Evolutionary conservation across 1,139 yeast species (phyloP), one percentile per base, ranked within the genome.

Genomic region (Yamadazyma sp.): DNA sequence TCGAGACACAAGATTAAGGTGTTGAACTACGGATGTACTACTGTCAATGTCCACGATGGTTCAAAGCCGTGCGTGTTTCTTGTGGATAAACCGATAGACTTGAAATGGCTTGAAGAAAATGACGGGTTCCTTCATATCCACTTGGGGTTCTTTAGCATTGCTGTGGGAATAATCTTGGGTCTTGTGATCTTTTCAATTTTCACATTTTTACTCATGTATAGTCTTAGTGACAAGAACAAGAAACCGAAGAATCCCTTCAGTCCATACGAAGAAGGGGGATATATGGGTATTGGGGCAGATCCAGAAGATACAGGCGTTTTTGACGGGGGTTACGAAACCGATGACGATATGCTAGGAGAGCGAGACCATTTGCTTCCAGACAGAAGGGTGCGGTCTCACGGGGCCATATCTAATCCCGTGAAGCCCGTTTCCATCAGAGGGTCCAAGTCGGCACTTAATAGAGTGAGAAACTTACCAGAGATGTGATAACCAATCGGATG

Each of bases 1-100:
- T 56, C 61, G 22, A 84, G 81, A 35, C 83, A 78, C 48, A 88
- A 83, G 48, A 85, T 86, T 0, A 67, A 82, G 37, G 64, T 89
- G 7, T 45, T 84, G 16, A 72, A 78, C 21, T 78, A 76, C 50
- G 97, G 96, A 1, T 81, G 90, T 50, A 72, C 89, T 0, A 67
- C 54, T 1, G 44, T 78, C 8, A 55, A 62, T 14, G 41, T 45
- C 6, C 46, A 53, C 13, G 53, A 60, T 24, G 12, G 17, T 10
- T 13, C 25, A 3, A 33, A 41, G 1, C 64, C 82, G 1, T 87
- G 96, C 42, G 79, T 89, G 2, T 77, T 87, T 42, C 61, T 85
- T 14, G 67, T 88, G 23, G 96, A 89, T 50, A 68, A 80, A 38
- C 90, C 92, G 5, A 51, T 71, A 26, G 67, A 57, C 39, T 53